These are phyloP conservation scores for Aspergillus ochraceoroseus DNA, from an alignment of 2,329 filamentous ascomycete genomes.

Conservation along the genomic window DNA sequence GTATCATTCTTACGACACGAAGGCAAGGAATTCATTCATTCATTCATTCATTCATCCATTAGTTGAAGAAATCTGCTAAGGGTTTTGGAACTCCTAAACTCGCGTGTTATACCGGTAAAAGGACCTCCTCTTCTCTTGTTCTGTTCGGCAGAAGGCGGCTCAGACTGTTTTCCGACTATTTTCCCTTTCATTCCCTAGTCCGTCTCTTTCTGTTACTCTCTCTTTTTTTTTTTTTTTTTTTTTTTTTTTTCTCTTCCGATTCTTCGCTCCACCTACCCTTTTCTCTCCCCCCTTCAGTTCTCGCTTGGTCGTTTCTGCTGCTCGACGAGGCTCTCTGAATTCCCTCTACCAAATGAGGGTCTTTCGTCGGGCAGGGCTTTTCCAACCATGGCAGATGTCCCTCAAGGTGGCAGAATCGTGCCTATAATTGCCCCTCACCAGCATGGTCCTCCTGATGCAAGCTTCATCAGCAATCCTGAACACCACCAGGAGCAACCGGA, in stretches of 20 bases:
- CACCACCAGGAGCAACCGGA: constrained; percentile 15
- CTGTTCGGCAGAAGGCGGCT: too few species aligned
- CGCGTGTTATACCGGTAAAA: too few species aligned
- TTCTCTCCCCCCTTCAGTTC: constrained; percentile 11
- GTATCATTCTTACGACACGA: too few species aligned
- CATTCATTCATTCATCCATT: too few species aligned
- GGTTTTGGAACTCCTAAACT: too few species aligned
- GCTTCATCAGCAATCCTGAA: constrained; percentile 14
- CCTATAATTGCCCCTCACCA: constrained; percentile 37
- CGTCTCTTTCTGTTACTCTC: constrained; percentile 3
- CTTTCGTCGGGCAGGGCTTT: constrained; percentile 30
- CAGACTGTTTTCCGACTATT: too few species aligned
- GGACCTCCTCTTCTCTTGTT: too few species aligned
- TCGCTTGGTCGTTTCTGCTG: constrained; percentile 14
- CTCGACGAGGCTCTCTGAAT: constrained; percentile 20
- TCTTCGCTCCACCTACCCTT: constrained; percentile 12
- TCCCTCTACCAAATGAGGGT: constrained; percentile 32
- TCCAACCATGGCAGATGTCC: constrained; percentile 39
- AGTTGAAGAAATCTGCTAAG: too few species aligned
- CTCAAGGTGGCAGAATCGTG: constrained; percentile 41
- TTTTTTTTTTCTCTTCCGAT: constrained; percentile 12
- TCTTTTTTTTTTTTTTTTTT: constrained; percentile 11
- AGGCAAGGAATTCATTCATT: constrained; percentile 5
- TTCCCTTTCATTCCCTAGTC: not conserved
- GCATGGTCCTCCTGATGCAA: constrained; percentile 20